Base-by-base conservation (phyloP, 495 filamentous ascomycete genomes). In the Penicillium canariense region DNA sequence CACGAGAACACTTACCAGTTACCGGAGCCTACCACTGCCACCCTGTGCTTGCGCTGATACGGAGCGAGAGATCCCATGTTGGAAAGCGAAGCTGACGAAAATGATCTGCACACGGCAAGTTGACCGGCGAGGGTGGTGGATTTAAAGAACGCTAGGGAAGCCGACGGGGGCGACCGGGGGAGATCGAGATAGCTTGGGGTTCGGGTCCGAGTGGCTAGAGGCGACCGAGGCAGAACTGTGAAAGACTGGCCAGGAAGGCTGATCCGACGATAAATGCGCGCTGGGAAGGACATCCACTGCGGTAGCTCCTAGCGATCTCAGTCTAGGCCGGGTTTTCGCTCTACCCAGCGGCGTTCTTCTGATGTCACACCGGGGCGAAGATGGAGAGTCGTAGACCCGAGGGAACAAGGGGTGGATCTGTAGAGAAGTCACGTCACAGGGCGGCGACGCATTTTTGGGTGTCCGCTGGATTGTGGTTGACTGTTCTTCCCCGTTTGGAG, bases 1-100 rank as follows among this genome's bases (percentile, higher is more conserved):
- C 45, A 39, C 28, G 38, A 42, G 20, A 42, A 18, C 38, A 46
- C 80, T 56, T 78, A 91, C 93, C 95, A 99, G 71, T 99, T 99
- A 55, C 95, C 95, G 46, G 91, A 96, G 36, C 95, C 95, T 26
- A 99, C 83, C 27, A 99, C 84, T 18, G 90, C 87, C 59, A 99
- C 89, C 79, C 91, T 96, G 81, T 97, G 95, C 72, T 89, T 94
- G 71, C 81, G 85, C 56, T 72, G 68, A 52, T 73, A 72, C 17
- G 71, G 63, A 31, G 60, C 66, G 27, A 80, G 60, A 42, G 73
- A 71, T 54, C 72, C 74, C 77, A 81, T 80, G 22, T 49, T 57
- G 42, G 55, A 54, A 14, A 42, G 39, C 40, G 60, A 64, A 44
- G 49, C 36, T 18, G 59, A 59, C 9, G 54, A 58, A 56, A 52